Evolutionary conservation across 1,284 basidiomycete genomes (phyloP).

Genomic region (Pseudozyma pruni): DNA sequence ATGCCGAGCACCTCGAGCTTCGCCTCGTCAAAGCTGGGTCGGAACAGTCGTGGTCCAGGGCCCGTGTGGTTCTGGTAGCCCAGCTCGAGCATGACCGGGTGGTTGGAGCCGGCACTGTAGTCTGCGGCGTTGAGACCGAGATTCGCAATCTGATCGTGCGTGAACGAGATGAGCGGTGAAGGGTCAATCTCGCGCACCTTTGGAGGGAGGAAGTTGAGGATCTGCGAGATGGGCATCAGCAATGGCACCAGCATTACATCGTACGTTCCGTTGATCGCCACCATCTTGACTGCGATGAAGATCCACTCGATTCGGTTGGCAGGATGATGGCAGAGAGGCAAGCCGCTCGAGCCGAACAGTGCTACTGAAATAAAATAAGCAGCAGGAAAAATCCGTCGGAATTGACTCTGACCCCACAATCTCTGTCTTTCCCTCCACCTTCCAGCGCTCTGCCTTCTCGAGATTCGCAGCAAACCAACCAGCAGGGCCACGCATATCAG

Average conservation of each 20-base stretch:
- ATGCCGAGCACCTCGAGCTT: constrained; percentile 47
- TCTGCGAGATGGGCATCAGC: constrained; percentile 36
- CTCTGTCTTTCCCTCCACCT: too few relatives aligned
- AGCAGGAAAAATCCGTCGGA: constrained; percentile 1
- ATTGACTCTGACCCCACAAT: constrained; percentile 1
- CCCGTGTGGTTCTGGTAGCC: constrained; percentile 46
- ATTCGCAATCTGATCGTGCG: constrained; percentile 19
- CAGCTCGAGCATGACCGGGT: constrained; percentile 48
- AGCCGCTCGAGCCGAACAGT: not conserved
- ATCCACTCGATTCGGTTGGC: too few relatives aligned
- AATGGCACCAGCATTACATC: constrained; percentile 47
- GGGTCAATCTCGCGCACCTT: constrained; percentile 34
- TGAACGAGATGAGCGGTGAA: constrained; percentile 42
- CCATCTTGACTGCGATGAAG: constrained; percentile 19
- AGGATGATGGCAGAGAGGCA: not conserved
- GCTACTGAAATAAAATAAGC: too few relatives aligned
- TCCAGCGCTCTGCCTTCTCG: too few relatives aligned
- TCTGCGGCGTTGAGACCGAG: constrained; percentile 20
- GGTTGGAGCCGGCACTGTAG: constrained; percentile 32
- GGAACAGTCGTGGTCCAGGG: constrained; percentile 40
- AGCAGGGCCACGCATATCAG: too few relatives aligned
- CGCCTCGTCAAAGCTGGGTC: constrained; percentile 45
- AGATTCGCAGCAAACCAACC: too few relatives aligned
- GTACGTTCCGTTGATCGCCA: constrained; percentile 48
- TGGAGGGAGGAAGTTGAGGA: constrained; percentile 47